Base-by-base conservation (phyloP, 306 rosid genomes). In the Trifolium pratense region DNA sequence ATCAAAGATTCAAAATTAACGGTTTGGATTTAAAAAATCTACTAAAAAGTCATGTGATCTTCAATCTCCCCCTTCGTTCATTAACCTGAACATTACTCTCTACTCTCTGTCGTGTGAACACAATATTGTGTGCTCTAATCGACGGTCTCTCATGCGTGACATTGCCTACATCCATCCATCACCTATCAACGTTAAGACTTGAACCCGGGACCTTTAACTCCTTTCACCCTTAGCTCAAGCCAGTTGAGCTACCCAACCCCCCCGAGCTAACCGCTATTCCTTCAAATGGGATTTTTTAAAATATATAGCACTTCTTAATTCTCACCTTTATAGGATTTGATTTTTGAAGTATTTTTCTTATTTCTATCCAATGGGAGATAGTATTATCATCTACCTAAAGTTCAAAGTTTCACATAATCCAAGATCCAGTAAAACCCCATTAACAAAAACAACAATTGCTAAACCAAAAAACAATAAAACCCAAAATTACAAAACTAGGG, bases 401-500 rank as follows among this genome's bases (percentile, higher is more conserved):
- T 75, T 68, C 56, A 57, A 57, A 2, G 14, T 2, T n/a, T 21
- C 37, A 37, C 32, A 32, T 32, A 75, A 75, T 46, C 17, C 16
- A 56, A 64, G 13, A 62, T 18, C 55, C 34, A 26, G 49, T 16
- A n/a, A 55, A 16, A 66, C 66, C 5, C 9, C 9, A 55, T 4
- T 9, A 56, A 45, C 60, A 52, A 59, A 57, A 32, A 43, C 17
- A 16, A 66, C 13, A 52, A 74, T 18, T 37, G 3, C 45, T 3
- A 5, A 36, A n/a, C 23, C 2, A 10, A 57, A 15, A 40, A 66
- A 67, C 18, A 34, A 31, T 40, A 11, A 55, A 56, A 12, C 17
- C 55, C 7, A 20, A 15, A 66, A 66, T 66, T 46, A 39, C 9
- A 43, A 48, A 71, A 18, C 29, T 66, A 51, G 37, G 81, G 14